phyloP scores from a whole-genome alignment of 148 eudicot genomes.

The Spergularia marina region DNA sequence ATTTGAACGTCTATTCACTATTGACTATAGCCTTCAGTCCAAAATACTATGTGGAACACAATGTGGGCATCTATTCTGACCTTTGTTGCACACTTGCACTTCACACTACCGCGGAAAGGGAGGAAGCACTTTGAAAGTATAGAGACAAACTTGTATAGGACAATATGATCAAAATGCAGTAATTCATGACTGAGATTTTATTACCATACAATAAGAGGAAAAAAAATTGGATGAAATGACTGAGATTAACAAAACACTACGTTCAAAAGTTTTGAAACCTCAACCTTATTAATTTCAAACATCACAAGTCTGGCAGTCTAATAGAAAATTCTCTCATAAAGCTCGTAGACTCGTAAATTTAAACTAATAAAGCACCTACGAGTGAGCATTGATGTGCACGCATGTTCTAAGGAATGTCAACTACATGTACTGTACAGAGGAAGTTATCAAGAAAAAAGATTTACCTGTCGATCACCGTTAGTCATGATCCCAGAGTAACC shows the following conservation, averaged over 20 bases:
- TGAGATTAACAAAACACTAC: not conserved
- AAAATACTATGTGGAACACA: not conserved
- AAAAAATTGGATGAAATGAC: not conserved
- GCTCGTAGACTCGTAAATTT: not conserved
- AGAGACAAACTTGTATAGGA: not conserved
- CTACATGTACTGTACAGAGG: not conserved
- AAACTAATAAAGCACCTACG: not conserved
- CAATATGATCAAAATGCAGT: no score
- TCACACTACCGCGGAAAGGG: no score
- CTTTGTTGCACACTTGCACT: not conserved
- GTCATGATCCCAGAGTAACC: constrained; percentile 65
- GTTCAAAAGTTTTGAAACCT: not conserved
- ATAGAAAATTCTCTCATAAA: not conserved
- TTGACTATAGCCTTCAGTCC: not conserved
- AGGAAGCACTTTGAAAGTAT: not conserved
- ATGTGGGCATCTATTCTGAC: not conserved
- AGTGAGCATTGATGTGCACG: not conserved
- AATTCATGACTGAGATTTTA: no score
- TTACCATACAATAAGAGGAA: no score
- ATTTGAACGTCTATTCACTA: not conserved
- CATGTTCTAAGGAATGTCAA: not conserved
- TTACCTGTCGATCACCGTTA: constrained; percentile 46
- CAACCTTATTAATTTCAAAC: not conserved
- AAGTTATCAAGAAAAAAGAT: not conserved
- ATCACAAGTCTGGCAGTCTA: not conserved